Base-by-base conservation (phyloP, 2,329 filamentous ascomycete genomes). In the Polychaeton citri region DNA sequence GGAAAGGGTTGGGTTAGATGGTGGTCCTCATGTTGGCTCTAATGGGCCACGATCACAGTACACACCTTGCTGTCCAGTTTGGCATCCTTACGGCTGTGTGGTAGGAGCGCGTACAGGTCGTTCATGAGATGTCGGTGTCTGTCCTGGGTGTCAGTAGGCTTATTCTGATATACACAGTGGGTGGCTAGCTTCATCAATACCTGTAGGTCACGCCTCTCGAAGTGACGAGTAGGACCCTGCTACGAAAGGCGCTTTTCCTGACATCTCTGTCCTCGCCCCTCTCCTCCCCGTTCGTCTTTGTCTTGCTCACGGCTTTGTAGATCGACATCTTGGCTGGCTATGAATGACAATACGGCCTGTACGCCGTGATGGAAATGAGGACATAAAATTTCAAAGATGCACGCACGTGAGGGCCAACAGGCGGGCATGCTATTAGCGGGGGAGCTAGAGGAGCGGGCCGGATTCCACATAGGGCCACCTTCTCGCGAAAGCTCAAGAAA, bases 81-180 rank as follows among this genome's bases (percentile, higher is more conserved):
- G 50, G 82, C 85, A 58, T 98, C 90, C 65, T 93, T 94, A 54
- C 85, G 78, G 46, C 79, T 79, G 59, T 98, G 90, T 2, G 90
- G 90, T 46, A 98, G 77, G 61, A 98, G 77, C 19, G 81, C 72
- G 39, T 85, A 76, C 33, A 98, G 70, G 54, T 98, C 90, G 53
- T 87, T 83, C 43, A 98, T 72, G 30, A 98, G 70, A 64, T 98
- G 90, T 30, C 90, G 81, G 61, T 95, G 90, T 60, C 88, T 92
- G 49, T 26, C 40, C 28, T 21, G 20, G 6, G 7, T 19, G 19
- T 34, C 12, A n/a, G 19, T 3, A 13, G 19, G 15, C 30, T 20
- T 19, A 33, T 34, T 15, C 18, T 20, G 28, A 20, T 21, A 19
- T 26, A 15, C 8, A 9, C 32, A 10, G 19, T 35, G 12, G 34